A percentile compares a stretch with the other conserved stretches of the same genome.
Evolutionary conservation across 1,284 basidiomycete species (phyloP).

Genomic region (Phylloboletellus chloephorus): DNA sequence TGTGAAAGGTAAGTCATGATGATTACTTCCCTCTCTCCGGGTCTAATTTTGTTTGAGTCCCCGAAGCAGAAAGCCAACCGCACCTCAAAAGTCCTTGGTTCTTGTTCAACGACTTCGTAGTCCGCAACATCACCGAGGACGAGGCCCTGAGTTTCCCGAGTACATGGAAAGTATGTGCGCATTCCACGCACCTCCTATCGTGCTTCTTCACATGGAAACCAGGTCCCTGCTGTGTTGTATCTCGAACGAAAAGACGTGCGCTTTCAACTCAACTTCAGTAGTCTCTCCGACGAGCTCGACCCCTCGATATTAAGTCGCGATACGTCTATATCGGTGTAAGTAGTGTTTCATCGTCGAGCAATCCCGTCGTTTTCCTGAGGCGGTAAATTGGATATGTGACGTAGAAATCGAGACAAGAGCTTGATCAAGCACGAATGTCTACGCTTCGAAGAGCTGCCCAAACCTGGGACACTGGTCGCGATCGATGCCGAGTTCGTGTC

Average conservation of each 20-base stretch:
- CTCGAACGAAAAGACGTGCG: conserved; percentile 72
- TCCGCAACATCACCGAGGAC: conserved; percentile 75
- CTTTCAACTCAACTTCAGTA: conserved; percentile 56
- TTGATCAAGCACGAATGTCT: conserved; percentile 78
- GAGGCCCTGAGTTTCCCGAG: conserved; percentile 86
- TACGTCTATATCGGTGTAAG: conserved; percentile 80
- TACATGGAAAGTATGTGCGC: conserved; percentile 76
- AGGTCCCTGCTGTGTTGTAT: conserved; percentile 88
- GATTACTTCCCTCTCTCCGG: not conserved
- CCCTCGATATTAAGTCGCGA: conserved; percentile 77
- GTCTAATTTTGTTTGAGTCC: conserved; percentile 41
- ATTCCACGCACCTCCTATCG: not conserved
- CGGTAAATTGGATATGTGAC: not conserved
- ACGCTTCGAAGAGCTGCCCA: conserved; percentile 73
- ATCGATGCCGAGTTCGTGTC: conserved; percentile 99
- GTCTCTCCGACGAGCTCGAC: conserved; percentile 67
- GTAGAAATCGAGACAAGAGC: conserved; percentile 65
- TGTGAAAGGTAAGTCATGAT: conserved; percentile 55
- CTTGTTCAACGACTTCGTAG: conserved; percentile 96
- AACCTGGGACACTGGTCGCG: conserved; percentile 81
- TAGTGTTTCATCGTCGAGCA: conserved; percentile 4
- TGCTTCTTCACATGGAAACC: not conserved
- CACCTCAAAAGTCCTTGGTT: conserved; percentile 69
- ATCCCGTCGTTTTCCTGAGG: not conserved
- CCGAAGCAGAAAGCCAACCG: conserved; percentile 49